These are phyloP conservation scores for Phytophthora colocasiae DNA, from an alignment of 352 stramenopile species.

Conservation along the genomic window DNA sequence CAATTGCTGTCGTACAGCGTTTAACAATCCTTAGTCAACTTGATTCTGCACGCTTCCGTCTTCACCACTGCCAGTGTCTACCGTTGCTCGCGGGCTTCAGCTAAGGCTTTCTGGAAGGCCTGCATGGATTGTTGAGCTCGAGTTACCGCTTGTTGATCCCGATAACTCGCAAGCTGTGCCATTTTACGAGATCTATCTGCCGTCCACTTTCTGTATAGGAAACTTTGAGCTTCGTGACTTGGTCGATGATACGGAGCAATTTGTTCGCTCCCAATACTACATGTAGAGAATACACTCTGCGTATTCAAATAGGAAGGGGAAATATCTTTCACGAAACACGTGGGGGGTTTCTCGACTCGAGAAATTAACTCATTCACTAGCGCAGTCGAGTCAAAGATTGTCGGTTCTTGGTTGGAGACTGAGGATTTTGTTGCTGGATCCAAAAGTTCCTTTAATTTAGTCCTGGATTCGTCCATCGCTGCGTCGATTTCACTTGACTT, in stretches of 20 bases:
- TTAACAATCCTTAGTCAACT: constrained; percentile 29
- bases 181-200: constrained; percentile 33
- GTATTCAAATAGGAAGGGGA: not conserved
- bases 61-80: constrained; percentile 22
- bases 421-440: constrained; percentile 4
- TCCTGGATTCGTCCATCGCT: constrained; percentile 35
- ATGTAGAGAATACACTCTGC: not conserved
- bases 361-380: constrained; percentile 37
- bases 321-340: not conserved
- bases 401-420: constrained; percentile 21
- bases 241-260: not conserved
- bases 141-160: constrained; percentile 20
- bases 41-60: constrained; percentile 43
- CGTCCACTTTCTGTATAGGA: constrained; percentile 39
- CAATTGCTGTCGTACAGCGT: no score
- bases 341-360: constrained; percentile 16
- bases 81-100: constrained; percentile 25
- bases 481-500: constrained; percentile 25
- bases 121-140: constrained; percentile 58
- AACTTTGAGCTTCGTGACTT: constrained; percentile 32
- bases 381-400: constrained; percentile 37
- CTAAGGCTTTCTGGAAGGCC: constrained; percentile 47
- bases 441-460: constrained; percentile 27
- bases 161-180: constrained; percentile 20
- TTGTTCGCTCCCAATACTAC: not conserved